Percentiles rank a stretch among this genome's conserved stretches.
These are phyloP conservation scores for Zea mays DNA, from an alignment of 176 grass and related monocot genomes.

Conservation along the genomic window DNA sequence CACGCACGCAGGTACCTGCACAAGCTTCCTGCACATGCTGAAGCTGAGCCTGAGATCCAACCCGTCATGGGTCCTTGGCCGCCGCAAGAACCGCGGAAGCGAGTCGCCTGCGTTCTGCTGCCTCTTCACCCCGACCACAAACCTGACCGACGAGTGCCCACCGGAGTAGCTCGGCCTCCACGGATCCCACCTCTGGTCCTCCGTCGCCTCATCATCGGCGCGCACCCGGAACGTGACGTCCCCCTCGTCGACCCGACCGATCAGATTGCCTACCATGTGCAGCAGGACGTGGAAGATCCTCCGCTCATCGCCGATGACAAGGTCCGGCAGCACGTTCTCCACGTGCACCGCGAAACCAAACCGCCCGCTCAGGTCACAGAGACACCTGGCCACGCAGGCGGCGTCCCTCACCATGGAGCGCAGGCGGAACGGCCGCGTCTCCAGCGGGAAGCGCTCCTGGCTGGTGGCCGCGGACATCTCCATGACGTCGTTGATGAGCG, in stretches of 20 bases:
- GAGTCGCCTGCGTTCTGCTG: constrained; percentile 22
- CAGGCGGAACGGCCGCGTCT: constrained; percentile 47
- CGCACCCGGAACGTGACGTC: constrained; percentile 49
- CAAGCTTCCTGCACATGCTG: constrained; percentile 85
- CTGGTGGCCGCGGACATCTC: constrained; percentile 45
- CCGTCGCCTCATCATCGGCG: constrained; percentile 36
- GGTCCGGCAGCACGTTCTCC: constrained; percentile 48
- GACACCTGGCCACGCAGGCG: constrained; percentile 41
- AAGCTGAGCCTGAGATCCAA: constrained; percentile 70
- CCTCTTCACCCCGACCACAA: constrained; percentile 59
- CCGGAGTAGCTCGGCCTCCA: constrained; percentile 53
- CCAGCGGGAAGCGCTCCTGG: constrained; percentile 51
- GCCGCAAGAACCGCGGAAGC: constrained; percentile 11
- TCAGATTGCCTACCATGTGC: constrained; percentile 69
- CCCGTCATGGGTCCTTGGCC: constrained; percentile 45
- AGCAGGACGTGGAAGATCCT: constrained; percentile 77
- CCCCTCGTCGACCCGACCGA: constrained; percentile 39
- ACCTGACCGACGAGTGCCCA: constrained; percentile 52
- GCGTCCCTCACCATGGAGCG: constrained; percentile 55
- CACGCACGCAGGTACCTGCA: constrained; percentile 48
- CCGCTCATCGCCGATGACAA: constrained; percentile 66
- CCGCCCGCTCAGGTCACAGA: constrained; percentile 56
- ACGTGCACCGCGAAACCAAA: constrained; percentile 49
- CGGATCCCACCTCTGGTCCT: constrained; percentile 60
- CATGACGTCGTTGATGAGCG: constrained; percentile 63